Conservation (phyloP, 2,329 filamentous ascomycete species). For the Verticillium isaacii region DNA sequence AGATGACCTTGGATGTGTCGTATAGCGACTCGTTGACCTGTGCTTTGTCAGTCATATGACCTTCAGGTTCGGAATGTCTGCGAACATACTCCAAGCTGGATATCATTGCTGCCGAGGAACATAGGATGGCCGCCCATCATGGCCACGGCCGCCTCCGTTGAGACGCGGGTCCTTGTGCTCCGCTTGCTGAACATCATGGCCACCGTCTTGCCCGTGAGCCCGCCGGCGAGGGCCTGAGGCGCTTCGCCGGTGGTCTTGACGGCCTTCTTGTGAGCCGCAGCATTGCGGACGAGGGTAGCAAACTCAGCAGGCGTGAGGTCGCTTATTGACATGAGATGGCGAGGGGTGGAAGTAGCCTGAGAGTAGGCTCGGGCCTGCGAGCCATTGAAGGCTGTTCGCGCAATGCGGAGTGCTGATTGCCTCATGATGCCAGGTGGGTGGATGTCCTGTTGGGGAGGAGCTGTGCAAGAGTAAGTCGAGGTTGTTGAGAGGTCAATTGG, state of each 20-base stretch:
- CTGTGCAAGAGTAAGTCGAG: not conserved
- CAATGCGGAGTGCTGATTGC: slow-evolving; percentile 24
- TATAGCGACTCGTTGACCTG: slow-evolving; percentile 90
- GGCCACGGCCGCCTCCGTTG: slow-evolving; percentile 86
- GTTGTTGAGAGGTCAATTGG: not conserved
- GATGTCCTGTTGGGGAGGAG: not conserved
- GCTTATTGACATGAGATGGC: slow-evolving; percentile 87
- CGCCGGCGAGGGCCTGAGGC: slow-evolving; percentile 53
- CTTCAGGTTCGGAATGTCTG: not conserved
- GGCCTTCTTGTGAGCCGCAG: slow-evolving; percentile 66
- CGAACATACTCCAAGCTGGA: slow-evolving; percentile 75
- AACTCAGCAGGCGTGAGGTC: slow-evolving; percentile 81
- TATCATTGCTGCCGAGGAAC: slow-evolving; percentile 94
- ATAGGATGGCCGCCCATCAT: slow-evolving; percentile 88
- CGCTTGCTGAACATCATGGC: slow-evolving; percentile 98
- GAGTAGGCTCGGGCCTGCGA: slow-evolving; percentile 40
- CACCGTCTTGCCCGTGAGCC: slow-evolving; percentile 72
- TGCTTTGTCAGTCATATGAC: not conserved
- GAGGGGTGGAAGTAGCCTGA: slow-evolving; percentile 41
- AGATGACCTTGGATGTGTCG: slow-evolving; percentile 87
- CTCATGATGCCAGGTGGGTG: slow-evolving; percentile 22
- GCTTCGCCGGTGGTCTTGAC: slow-evolving; percentile 63
- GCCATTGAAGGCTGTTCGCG: slow-evolving; percentile 26
- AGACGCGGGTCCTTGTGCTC: slow-evolving; percentile 88
- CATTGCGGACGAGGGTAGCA: slow-evolving; percentile 77